Evolutionary conservation across 345 rosid genomes (phyloP), one percentile per base, ranked within the genome.

Genomic region (Eucalyptus tenuipes): DNA sequence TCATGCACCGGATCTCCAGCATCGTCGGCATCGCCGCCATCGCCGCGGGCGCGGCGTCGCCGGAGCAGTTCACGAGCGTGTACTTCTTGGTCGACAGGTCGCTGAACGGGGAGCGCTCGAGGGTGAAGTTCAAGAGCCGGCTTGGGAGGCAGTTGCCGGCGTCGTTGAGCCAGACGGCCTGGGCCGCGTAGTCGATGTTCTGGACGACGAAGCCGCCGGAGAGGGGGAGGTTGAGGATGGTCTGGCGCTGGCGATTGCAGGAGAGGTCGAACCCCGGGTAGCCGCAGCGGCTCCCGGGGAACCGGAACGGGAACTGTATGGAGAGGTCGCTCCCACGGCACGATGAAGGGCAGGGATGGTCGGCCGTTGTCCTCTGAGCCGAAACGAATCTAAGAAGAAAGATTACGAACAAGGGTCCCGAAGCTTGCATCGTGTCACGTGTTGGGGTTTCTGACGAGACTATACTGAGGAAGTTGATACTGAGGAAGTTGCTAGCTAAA

Each of bases 301-400:
- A 53, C 64, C 89, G 68, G 92, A 94, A 95, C 25, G 96, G 95
- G 90, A 94, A 95, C 3, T 91, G 89, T 17, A 95, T 80, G 24
- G 18, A 13, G 22, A 50, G 90, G 31, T 11, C 14, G 45, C 31
- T 9, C 33, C 45, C 25, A 53, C 17, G 12, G 57, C 91, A 91
- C 3, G 88, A 10, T 33, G 27, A 2, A 31, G 55, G 84, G 90
- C 94, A 93, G 81, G 75, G 16, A 25, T 47, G 10, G 24, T 33
- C 87, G 86, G 87, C 16, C 37, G 84, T 20, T 10, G 84, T 75
- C 84, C 40, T 11, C 84, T 40, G 47, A 75, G 29, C 47, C 84
- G 42, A 75, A 75, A 40, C 84, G 84, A 75, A 75, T 25, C 47
- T 40, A 40, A 22, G 47, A 75, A 75, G 7, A 75, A 11, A 75